Evolutionary conservation across 2,329 filamentous ascomycete species (phyloP).

Genomic region (Leptographium procerum): DNA sequence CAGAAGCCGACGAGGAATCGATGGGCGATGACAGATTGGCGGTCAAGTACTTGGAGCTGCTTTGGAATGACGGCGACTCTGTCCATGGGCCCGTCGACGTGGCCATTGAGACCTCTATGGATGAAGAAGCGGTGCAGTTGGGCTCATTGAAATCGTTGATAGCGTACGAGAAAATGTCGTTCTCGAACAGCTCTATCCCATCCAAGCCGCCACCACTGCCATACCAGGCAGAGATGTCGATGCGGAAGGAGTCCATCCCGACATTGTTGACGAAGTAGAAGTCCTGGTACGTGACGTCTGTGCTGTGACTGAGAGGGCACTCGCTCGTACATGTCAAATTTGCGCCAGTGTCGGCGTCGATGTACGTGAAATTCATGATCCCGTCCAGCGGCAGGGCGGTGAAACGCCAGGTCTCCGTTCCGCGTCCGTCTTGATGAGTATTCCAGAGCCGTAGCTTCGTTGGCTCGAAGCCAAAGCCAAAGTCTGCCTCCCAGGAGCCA

Average conservation of each 20-base stretch:
- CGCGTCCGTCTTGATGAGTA: constrained; percentile 69
- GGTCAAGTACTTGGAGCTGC: constrained; percentile 66
- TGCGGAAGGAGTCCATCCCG: constrained; percentile 75
- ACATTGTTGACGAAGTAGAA: constrained; percentile 83
- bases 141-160: constrained; percentile 84
- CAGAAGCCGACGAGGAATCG: constrained; percentile 47
- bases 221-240: constrained; percentile 82
- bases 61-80: constrained; percentile 53
- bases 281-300: constrained; percentile 62
- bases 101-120: constrained; percentile 49
- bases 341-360: constrained; percentile 58
- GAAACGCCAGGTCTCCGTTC: constrained; percentile 80
- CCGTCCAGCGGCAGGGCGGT: constrained; percentile 76
- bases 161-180: constrained; percentile 78
- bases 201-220: constrained; percentile 74
- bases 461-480: constrained; percentile 75
- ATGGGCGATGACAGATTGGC: constrained; percentile 48
- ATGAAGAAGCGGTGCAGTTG: constrained; percentile 54
- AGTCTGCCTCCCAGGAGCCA: constrained; percentile 75
- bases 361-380: constrained; percentile 93
- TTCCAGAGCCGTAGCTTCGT: constrained; percentile 84
- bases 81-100: constrained; percentile 66
- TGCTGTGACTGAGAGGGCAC: constrained; percentile 71
- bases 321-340: constrained; percentile 64
- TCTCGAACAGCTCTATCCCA: constrained; percentile 77